Percentiles rank a stretch among this genome's conserved stretches.
Evolutionary conservation across 176 grass and related monocot species (phyloP).

Genomic region (Tuctoria greenei): DNA sequence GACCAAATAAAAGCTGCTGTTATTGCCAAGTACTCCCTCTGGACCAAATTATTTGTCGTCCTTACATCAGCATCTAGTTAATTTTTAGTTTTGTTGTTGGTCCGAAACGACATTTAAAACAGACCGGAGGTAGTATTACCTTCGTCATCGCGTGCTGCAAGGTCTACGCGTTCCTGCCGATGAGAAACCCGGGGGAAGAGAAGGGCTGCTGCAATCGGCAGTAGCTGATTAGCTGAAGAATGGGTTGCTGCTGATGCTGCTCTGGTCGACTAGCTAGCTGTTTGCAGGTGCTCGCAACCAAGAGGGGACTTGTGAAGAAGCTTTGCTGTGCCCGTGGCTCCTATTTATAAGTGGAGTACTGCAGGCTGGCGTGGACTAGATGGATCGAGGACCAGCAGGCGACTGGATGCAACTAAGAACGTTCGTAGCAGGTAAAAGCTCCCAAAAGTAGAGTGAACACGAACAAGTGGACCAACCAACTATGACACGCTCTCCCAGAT

Average conservation of each 20-base stretch:
- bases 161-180: neutral
- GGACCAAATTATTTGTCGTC: too few relatives aligned
- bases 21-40: neutral
- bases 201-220: neutral
- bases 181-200: neutral
- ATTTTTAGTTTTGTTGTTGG: too few relatives aligned
- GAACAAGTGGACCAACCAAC: neutral
- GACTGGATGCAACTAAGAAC: neutral
- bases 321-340: neutral
- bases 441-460: too few relatives aligned
- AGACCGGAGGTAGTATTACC: too few relatives aligned
- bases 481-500: neutral
- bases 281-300: neutral
- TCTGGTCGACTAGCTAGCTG: neutral
- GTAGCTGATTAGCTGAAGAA: neutral
- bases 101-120: too few relatives aligned
- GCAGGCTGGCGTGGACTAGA: neutral
- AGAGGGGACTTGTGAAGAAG: neutral
- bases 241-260: neutral
- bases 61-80: too few relatives aligned
- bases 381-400: neutral
- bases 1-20: neutral
- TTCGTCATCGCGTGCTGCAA: neutral
- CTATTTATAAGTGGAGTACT: conserved; percentile 13
- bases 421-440: neutral